Percentiles rank a stretch among this genome's conserved stretches.
Conservation (phyloP, 2,329 filamentous ascomycete species). For the Colletotrichum somersetense region DNA sequence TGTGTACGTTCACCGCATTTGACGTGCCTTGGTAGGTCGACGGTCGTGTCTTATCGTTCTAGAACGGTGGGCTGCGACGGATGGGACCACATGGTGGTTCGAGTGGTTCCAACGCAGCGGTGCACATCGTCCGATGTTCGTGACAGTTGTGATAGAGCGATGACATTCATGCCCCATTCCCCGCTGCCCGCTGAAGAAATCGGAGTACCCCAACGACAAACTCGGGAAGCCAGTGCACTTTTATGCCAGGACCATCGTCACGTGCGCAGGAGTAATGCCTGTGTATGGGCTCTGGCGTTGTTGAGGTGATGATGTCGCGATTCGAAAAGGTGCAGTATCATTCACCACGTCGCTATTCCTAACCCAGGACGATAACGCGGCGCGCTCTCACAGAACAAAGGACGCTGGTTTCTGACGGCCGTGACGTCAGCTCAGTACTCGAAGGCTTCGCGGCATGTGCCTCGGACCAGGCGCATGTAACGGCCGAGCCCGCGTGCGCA, state of each 20-base stretch:
- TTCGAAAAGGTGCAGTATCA: not conserved
- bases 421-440: slow-evolving; percentile 7
- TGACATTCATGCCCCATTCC: too few relatives aligned
- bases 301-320: not conserved
- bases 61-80: not conserved
- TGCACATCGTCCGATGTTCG: not conserved
- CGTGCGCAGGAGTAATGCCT: not conserved
- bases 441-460: not conserved
- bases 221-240: not conserved
- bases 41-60: not conserved
- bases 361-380: not conserved
- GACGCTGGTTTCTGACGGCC: not conserved
- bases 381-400: not conserved
- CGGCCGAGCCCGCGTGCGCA: slow-evolving; percentile 5
- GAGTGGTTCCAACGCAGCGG: not conserved
- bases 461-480: not conserved
- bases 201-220: not conserved
- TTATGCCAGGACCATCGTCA: not conserved
- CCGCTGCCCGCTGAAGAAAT: not conserved
- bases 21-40: not conserved
- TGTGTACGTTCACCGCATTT: not conserved
- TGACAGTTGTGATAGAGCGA: too few relatives aligned
- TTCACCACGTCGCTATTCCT: not conserved
- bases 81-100: not conserved
- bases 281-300: not conserved